Conservation (phyloP, 176 grass and related monocot species). For the Juncus inflexus region DNA sequence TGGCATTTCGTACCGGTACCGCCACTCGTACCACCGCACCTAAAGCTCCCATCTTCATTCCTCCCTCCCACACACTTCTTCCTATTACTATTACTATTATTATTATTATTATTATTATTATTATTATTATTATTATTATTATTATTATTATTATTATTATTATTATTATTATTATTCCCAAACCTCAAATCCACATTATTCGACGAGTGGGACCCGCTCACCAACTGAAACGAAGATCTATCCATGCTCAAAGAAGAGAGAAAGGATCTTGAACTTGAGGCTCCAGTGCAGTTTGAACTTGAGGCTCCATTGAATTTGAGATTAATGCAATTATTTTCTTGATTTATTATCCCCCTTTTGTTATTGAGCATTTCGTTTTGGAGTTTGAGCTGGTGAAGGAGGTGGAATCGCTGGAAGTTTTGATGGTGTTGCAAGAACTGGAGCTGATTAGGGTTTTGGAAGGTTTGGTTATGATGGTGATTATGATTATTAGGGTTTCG, state of each 20-base stretch:
- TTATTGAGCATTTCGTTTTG: slow-evolving; percentile 61
- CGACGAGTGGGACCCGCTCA: slow-evolving; percentile 58
- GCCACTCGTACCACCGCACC: slow-evolving; percentile 30
- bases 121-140: too few relatives aligned
- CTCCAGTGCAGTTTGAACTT: slow-evolving; percentile 62
- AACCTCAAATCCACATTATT: slow-evolving; percentile 53
- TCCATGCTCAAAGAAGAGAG: slow-evolving; percentile 89
- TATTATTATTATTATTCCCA: slow-evolving; percentile 16
- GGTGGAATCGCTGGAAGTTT: slow-evolving; percentile 75
- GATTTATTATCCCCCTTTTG: slow-evolving; percentile 19
- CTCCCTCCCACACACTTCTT: slow-evolving; percentile 58
- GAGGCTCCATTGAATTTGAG: slow-evolving; percentile 52
- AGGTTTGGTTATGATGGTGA: slow-evolving; percentile 28
- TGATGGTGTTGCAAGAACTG: slow-evolving; percentile 86
- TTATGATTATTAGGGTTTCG: slow-evolving; percentile 37
- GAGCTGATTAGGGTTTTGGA: slow-evolving; percentile 54
- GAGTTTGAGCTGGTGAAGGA: slow-evolving; percentile 85
- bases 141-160: too few relatives aligned
- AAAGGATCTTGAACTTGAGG: slow-evolving; percentile 68
- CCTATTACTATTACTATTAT: neutral
- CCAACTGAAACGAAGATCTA: slow-evolving; percentile 56
- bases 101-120: too few relatives aligned
- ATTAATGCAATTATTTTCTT: slow-evolving; percentile 40
- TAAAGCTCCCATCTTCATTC: slow-evolving; percentile 60
- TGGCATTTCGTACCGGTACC: slow-evolving; percentile 55